phyloP scores from a whole-genome alignment of 305 asterid genomes.

The Caryopteris hybrid region DNA sequence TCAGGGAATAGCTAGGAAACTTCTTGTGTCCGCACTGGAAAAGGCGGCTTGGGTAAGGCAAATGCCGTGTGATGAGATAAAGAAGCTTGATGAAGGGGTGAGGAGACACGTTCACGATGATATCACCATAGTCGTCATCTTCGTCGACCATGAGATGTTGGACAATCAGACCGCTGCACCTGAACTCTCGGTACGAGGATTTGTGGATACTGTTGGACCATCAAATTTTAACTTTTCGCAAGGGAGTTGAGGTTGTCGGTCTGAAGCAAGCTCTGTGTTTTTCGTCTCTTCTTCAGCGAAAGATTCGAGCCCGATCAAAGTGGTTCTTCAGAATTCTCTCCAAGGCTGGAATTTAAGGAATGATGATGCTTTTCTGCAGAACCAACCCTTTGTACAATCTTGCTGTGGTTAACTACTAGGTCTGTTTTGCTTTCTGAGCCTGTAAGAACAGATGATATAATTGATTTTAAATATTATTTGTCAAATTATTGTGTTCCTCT shows the following conservation, averaged over 20 bases:
- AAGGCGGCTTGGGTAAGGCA: slow-evolving; percentile 45
- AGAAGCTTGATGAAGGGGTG: slow-evolving; percentile 42
- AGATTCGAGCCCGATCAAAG: neutral
- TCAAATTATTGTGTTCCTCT: neutral
- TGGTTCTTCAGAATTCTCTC: neutral
- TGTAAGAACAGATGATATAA: neutral
- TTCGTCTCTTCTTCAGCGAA: neutral
- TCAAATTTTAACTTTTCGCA: slow-evolving; percentile 37
- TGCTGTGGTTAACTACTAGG: neutral
- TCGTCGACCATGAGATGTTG: slow-evolving; percentile 54
- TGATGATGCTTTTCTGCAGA: neutral
- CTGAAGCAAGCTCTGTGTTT: neutral
- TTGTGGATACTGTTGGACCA: slow-evolving; percentile 53
- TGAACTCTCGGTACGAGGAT: slow-evolving; percentile 58
- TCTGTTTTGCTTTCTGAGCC: neutral
- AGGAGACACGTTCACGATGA: slow-evolving; percentile 76
- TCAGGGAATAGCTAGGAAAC: slow-evolving; percentile 89
- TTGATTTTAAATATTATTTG: neutral
- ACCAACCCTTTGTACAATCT: slow-evolving; percentile 2
- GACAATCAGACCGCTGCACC: slow-evolving; percentile 28
- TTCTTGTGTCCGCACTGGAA: slow-evolving; percentile 46
- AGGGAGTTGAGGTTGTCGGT: neutral
- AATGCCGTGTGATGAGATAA: slow-evolving; percentile 43
- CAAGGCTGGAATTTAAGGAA: neutral
- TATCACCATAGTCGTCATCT: slow-evolving; percentile 66